Percentiles rank a stretch among this genome's conserved stretches.
Evolutionary conservation across 225 moss, liverwort and hornwort species (phyloP).

Genomic region (Takakia lepidozioides): DNA sequence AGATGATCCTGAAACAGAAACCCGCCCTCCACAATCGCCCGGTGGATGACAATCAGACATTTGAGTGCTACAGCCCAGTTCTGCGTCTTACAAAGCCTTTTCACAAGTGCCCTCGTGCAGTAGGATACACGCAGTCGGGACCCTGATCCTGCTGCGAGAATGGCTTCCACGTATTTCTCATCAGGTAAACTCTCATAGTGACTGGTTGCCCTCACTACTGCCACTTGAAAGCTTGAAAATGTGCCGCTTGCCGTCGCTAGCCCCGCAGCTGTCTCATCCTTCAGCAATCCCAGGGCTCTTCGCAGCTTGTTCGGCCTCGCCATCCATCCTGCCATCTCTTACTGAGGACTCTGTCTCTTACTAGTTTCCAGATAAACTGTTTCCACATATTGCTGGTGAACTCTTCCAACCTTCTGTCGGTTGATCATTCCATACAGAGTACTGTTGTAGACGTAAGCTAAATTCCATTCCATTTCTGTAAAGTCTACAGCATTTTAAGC

Average conservation of each 20-base stretch:
- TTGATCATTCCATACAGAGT: too few species aligned
- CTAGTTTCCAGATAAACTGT: too few species aligned
- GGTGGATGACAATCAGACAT: constrained; percentile 8
- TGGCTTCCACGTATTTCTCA: constrained; percentile 4
- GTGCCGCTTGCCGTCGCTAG: constrained; percentile 2
- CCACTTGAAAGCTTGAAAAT: constrained; percentile 3
- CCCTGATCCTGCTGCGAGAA: constrained; percentile 1
- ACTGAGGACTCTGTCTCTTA: too few species aligned
- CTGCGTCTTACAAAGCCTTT: constrained; percentile 2
- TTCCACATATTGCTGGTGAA: too few species aligned
- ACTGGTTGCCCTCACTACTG: constrained; percentile 6
- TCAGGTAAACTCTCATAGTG: constrained; percentile 4
- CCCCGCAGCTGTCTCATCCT: constrained; percentile 5
- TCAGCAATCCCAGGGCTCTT: constrained; percentile 1
- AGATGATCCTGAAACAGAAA: constrained; percentile 11
- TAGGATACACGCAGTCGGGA: constrained; percentile 1
- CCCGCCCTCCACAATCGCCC: constrained; percentile 6
- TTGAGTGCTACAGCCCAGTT: constrained; percentile 10
- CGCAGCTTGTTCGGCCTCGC: neutral
- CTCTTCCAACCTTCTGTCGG: too few species aligned
- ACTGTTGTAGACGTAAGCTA: too few species aligned
- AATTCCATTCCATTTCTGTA: too few species aligned
- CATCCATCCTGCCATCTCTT: constrained; percentile 5
- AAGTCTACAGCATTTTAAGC: too few species aligned
- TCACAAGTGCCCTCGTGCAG: constrained; percentile 1